phyloP scores from a whole-genome alignment of 306 rosid species.

The Dryas alaskensis region DNA sequence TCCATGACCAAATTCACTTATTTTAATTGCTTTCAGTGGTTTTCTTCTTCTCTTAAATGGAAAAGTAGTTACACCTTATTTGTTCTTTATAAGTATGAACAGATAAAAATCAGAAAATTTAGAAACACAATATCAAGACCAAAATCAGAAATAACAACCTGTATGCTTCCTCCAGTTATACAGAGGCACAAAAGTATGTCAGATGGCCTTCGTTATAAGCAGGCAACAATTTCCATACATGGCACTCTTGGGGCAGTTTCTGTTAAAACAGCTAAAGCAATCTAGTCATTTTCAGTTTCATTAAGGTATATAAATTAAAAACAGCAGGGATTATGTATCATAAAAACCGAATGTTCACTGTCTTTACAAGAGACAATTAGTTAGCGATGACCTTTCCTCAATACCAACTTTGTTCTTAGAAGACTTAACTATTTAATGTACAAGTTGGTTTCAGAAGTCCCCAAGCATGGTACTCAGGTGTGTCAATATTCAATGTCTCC shows the following conservation, averaged over 20 bases:
- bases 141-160: neutral
- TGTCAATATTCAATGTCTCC: neutral
- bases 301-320: neutral
- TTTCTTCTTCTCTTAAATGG: no score
- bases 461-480: neutral
- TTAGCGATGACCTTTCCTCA: neutral
- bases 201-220: neutral
- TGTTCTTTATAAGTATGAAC: neutral
- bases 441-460: no score
- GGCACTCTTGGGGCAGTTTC: neutral
- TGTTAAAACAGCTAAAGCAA: neutral
- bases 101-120: neutral
- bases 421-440: no score
- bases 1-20: neutral
- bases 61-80: no score
- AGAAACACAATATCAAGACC: neutral
- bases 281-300: neutral
- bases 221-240: neutral
- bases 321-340: neutral
- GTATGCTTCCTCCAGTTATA: slow-evolving; percentile 1
- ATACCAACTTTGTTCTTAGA: no score
- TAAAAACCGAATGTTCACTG: neutral
- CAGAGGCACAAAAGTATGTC: neutral
- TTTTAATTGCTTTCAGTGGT: neutral
- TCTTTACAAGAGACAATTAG: neutral